Evolutionary conservation across 73 alveolate genomes (phyloP).

Genomic region (Tetrahymena borealis): DNA sequence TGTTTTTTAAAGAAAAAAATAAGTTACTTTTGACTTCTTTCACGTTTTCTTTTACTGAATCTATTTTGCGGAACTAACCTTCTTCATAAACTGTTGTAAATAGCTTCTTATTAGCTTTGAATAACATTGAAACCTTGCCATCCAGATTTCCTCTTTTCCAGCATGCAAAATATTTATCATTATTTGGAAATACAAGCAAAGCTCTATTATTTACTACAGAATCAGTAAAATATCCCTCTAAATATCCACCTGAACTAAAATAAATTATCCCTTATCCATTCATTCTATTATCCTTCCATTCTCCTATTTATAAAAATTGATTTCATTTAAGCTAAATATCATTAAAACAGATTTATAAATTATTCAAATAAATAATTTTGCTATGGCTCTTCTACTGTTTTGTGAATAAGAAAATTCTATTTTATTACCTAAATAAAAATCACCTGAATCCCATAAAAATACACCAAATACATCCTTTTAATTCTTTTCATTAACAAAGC

Average conservation of each 20-base stretch:
- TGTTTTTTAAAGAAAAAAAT: neutral
- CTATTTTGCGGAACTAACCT: neutral
- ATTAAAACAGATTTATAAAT: no score
- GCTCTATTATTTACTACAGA: neutral
- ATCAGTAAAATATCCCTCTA: neutral
- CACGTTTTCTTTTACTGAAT: neutral
- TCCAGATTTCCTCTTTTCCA: neutral
- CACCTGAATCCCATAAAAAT: neutral
- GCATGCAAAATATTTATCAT: neutral
- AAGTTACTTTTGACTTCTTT: neutral
- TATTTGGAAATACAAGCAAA: neutral
- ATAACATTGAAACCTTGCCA: neutral
- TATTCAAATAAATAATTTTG: no score
- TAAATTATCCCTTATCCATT: neutral
- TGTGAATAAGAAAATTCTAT: neutral
- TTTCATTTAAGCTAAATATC: neutral
- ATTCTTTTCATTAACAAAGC: neutral
- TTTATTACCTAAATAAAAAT: neutral
- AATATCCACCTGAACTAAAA: neutral
- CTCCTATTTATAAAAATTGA: neutral
- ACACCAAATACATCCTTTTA: neutral
- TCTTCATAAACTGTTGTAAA: neutral
- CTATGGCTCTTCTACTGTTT: no score
- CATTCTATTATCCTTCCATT: neutral
- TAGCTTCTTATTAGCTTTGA: neutral